Evolutionary conservation across 31 red algal species (phyloP), one percentile per base, ranked within the genome.

Genomic region (Asparagopsis taxiformis): DNA sequence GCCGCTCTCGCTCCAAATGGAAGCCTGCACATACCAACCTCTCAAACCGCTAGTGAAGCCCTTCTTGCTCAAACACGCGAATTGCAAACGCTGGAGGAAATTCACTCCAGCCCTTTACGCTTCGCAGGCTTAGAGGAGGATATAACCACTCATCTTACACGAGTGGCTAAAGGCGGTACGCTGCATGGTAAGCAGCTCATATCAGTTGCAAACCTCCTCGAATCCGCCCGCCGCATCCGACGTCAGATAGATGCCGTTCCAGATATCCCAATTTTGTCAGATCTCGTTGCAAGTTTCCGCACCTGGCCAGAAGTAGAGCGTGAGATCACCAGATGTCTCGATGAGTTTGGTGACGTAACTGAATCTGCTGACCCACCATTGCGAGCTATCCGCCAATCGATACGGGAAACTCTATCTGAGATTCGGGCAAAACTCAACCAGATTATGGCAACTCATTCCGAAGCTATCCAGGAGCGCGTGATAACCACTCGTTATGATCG

Each of bases 401-500:
- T 86, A 41, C 62, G 75, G 5, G 68, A 65, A 8, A 53, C 77
- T 1, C 48, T 34, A 26, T 21, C 44, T 0, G 68, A 74, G 26
- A 52, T 87, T 4, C 51, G 55, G 5, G 56, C 55, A 0, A 71
- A 49, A 3, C 31, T 90, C 33, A 64, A 69, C 22, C 41, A 55
- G 16, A 30, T 90, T 22, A 90, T 96, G 63, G 54, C 46, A 17
- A 56, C 8, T 8, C 59, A 74, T 36, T 30, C 64, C 1, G 81
- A 90, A 5, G 92, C 81, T 13, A 62, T 91, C 17, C 94, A 98
- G 83, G 83, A 93, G 11, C 65, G 65, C 16, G 57, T 88, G 3
- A 63, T 85, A 3, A 98, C 85, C 20, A 51, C 59, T 24, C 84
- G 94, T 7, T 98, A 90, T 59, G 94, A 90, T 28, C 81, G 94